Percentiles rank a stretch among this genome's conserved stretches.
Conservation (phyloP, 495 filamentous ascomycete species). For the Parmelia sp. region DNA sequence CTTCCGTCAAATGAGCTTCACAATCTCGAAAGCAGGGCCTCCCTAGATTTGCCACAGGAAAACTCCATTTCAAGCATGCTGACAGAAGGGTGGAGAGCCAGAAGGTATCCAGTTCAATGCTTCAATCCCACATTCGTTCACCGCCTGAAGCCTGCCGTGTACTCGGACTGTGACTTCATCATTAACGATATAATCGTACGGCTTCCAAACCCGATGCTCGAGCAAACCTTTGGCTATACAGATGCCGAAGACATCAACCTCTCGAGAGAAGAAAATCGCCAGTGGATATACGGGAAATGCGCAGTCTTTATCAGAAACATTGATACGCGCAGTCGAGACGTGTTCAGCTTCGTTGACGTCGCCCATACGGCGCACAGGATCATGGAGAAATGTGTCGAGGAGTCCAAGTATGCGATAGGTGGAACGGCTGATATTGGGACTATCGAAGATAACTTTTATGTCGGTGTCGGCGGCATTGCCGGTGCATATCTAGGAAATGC, state of each 20-base stretch:
- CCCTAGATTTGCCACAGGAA: neutral
- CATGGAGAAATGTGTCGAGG: neutral
- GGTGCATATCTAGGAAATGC: neutral
- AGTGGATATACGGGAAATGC: conserved; percentile 5
- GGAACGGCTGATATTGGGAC: conserved; percentile 5
- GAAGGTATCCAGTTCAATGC: neutral
- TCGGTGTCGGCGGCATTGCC: neutral
- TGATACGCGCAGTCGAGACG: neutral
- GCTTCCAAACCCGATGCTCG: neutral
- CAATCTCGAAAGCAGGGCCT: neutral
- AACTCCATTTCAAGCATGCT: neutral
- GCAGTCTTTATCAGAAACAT: neutral
- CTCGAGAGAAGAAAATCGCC: neutral
- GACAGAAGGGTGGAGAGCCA: neutral
- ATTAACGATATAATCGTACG: conserved; percentile 9
- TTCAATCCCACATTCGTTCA: neutral
- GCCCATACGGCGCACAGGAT: conserved; percentile 4
- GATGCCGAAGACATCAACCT: conserved; percentile 11
- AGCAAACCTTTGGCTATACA: conserved; percentile 10
- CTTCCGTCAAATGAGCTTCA: neutral
- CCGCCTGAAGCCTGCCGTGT: neutral
- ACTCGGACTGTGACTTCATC: conserved; percentile 10
- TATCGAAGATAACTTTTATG: neutral
- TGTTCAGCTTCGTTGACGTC: conserved; percentile 6
- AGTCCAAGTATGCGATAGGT: conserved; percentile 3